Evolutionary conservation across 2,329 filamentous ascomycete genomes (phyloP).

Genomic region (Lachnellula arida): DNA sequence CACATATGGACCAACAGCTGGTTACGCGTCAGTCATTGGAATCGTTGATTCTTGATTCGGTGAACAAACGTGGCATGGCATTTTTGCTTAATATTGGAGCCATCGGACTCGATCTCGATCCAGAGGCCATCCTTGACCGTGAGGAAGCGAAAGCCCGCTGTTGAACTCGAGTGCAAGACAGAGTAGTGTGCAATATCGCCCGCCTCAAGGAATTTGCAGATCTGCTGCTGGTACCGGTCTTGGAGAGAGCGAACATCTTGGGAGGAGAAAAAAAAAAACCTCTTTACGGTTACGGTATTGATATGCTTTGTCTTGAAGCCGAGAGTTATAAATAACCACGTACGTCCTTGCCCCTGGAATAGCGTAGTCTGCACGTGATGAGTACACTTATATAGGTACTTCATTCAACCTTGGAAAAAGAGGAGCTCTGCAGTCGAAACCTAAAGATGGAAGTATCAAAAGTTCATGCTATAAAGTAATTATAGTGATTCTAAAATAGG

Average conservation of each 20-base stretch:
- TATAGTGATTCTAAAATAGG: not conserved
- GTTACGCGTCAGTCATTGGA: constrained; percentile 3
- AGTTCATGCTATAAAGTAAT: not conserved
- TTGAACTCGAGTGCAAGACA: not conserved
- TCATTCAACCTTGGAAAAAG: too few relatives aligned
- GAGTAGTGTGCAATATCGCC: not conserved
- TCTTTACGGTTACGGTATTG: not conserved
- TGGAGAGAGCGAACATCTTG: not conserved
- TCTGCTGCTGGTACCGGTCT: not conserved
- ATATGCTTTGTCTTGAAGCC: not conserved
- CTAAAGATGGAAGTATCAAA: not conserved
- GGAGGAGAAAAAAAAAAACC: not conserved
- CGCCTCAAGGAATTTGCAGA: not conserved
- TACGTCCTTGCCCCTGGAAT: too few relatives aligned
- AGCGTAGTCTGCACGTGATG: too few relatives aligned
- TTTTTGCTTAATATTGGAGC: constrained; percentile 51
- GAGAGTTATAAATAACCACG: too few relatives aligned
- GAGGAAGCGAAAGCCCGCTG: not conserved
- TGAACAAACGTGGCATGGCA: constrained; percentile 42
- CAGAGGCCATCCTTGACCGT: not conserved
- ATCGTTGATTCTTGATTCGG: not conserved
- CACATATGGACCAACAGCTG: constrained; percentile 62
- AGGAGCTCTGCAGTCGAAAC: not conserved
- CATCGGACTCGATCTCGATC: constrained; percentile 21
- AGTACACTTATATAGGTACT: too few relatives aligned